Base-by-base conservation (phyloP, 805 yeast species). In the Spathaspora girioi region DNA sequence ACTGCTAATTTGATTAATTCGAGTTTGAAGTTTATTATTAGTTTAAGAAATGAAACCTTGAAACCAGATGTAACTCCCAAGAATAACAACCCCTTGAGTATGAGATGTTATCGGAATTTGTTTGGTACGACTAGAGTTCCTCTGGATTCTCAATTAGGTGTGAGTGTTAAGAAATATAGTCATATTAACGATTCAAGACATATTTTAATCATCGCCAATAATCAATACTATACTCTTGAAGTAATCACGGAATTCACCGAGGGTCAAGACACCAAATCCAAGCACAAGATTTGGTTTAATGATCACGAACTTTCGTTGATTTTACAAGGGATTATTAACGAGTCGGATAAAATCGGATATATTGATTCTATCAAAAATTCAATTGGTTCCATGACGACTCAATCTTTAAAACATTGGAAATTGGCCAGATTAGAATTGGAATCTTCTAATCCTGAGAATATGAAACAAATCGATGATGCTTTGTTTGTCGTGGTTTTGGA, bases 61-160 rank as follows among this genome's bases (percentile, higher is more conserved):
- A 72, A 78, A 46, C 81, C 84, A 0, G 96, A 87, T 64, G 47
- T 66, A n/a, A 71, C 82, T 20, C 81, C 86, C 1, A 74, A 73
- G 46, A 70, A 71, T 42, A 75, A 75, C 0, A 71, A 66, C 17
- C 82, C 84, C 0, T 68, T 86, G 49, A 79, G 90, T 8, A 87
- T 87, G 93, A 72, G 73, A 31, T 83, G 91, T 26, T 86, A 85
- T 64, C 65, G 69, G 50, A 83, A 83, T 56, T 65, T 87, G 20
- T 87, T 87, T 65, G 91, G 90, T 9, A 77, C 90, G 6, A 80
- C 91, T 0, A 75, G 92, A 52, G 66, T 71, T 8, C 79, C 79
- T 0, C 67, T 62, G 31, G 38, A 49, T 15, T 47, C 43, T 10
- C 60, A 62, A 38, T 52, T 56, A 18, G 76, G 75, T 41, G 70